Percentiles rank a stretch among this genome's conserved stretches.
Evolutionary conservation across 306 rosid genomes (phyloP).

Genomic region (Datisca glomerata): DNA sequence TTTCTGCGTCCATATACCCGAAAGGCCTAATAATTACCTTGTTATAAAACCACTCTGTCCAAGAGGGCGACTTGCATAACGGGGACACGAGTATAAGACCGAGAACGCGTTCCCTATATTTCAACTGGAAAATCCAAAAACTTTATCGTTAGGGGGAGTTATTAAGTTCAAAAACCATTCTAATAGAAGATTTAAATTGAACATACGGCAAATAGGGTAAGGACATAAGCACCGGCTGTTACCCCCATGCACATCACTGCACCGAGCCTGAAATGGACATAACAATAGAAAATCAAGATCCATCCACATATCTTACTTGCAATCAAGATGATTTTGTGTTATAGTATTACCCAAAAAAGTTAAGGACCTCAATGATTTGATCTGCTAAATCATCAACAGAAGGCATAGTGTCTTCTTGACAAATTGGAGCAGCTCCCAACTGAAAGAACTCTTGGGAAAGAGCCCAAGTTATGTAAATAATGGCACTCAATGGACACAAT

Average conservation of each 20-base stretch:
- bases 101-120: constrained; percentile 80
- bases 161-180: not conserved
- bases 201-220: constrained; percentile 77
- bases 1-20: no score
- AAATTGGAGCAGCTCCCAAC: constrained; percentile 88
- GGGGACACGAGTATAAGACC: constrained; percentile 94
- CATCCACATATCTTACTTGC: no score
- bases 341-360: constrained; percentile 55
- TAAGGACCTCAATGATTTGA: constrained; percentile 77
- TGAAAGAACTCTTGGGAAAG: constrained; percentile 75
- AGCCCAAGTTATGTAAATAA: constrained; percentile 58
- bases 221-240: constrained; percentile 86
- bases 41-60: constrained; percentile 88
- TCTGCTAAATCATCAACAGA: constrained; percentile 82
- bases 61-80: constrained; percentile 76
- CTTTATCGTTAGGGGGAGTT: constrained; percentile 4
- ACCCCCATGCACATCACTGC: constrained; percentile 99
- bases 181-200: not conserved
- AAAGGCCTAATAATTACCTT: constrained; percentile 68
- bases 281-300: not conserved
- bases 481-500: constrained; percentile 17
- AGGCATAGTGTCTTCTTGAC: constrained; percentile 48
- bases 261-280: constrained; percentile 50
- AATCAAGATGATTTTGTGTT: no score
- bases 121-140: constrained; percentile 35